Base-by-base conservation (phyloP, 2,329 filamentous ascomycete species). In the Apiospora malaysiana region DNA sequence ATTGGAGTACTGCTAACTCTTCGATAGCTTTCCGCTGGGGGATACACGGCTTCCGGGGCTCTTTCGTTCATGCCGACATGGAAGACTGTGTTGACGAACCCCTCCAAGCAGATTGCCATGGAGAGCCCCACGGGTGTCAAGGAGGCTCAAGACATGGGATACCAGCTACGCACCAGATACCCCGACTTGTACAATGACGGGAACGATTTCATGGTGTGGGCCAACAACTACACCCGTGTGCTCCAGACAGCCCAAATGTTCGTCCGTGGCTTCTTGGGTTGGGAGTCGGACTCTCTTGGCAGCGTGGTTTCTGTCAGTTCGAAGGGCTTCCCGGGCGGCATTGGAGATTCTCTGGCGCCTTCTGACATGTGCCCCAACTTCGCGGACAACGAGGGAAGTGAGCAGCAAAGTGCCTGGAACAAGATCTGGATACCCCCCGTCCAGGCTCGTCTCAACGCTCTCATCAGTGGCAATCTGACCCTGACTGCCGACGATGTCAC, bases 141-240 rank as follows among this genome's bases (percentile, higher is more conserved):
- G 74, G 91, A 92, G 77, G 79, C 86, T 0, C 84, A 86, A 51
- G 86, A 88, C 71, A 81, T 90, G 78, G 88, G 88, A 7, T 87
- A 88, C 70, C 81, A 81, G 3, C 81, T 89, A 68, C 79, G 85
- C 56, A 86, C 83, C 14, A 82, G 82, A 68, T 86, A 86, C 70
- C 83, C 85, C 0, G 78, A 85, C 47, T 83, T 92, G 23, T 88
- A 88, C 74, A 74, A 77, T 1, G 82, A 86, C 68, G 84, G 85
- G 8, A 81, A 85, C 6, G 76, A 82, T 10, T 91, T 92, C 74
- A 82, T 86, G 10, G 85, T 90, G 8, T 93, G 89, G 88, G 86
- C 89, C 23, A 93, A 92, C 77, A 87, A 90, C 74, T 92, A 92
- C 78, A 86, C 88, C 7, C 85, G 89, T 7, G 89, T 91, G 0